phyloP scores from a whole-genome alignment of 2,329 filamentous ascomycete genomes.

The Pseudocercospora musae region DNA sequence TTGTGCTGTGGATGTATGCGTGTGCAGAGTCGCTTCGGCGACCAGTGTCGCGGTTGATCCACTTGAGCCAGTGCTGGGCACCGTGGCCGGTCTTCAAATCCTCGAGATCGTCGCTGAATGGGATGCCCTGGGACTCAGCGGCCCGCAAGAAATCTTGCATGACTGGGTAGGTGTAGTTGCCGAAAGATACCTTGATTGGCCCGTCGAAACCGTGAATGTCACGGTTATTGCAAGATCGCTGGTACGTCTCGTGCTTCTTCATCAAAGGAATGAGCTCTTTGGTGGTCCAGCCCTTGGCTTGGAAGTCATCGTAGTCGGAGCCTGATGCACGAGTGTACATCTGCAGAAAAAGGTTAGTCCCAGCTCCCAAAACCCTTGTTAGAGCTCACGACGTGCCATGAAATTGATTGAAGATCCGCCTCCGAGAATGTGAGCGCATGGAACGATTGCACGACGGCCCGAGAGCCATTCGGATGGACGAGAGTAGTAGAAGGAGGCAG shows the following conservation, averaged over 20 bases:
- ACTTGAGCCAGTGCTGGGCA: constrained; percentile 80
- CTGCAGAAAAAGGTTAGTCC: constrained; percentile 36
- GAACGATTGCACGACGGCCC: constrained; percentile 70
- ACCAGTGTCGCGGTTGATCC: constrained; percentile 71
- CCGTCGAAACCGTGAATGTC: constrained; percentile 74
- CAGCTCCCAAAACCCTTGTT: not conserved
- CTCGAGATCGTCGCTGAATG: constrained; percentile 69
- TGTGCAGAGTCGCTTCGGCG: constrained; percentile 74
- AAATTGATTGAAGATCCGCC: constrained; percentile 66
- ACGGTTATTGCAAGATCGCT: constrained; percentile 52
- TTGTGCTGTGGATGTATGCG: constrained; percentile 73
- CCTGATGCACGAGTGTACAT: constrained; percentile 72
- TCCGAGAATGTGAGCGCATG: constrained; percentile 68
- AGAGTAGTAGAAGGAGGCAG: constrained; percentile 77
- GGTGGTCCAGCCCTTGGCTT: constrained; percentile 74
- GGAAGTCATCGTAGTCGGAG: constrained; percentile 75
- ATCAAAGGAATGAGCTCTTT: constrained; percentile 72
- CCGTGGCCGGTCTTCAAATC: constrained; percentile 66
- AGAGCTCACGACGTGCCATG: constrained; percentile 50
- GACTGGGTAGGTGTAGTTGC: constrained; percentile 71
- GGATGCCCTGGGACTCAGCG: constrained; percentile 69
- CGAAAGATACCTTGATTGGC: constrained; percentile 78
- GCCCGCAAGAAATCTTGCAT: constrained; percentile 70
- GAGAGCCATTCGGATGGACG: constrained; percentile 69
- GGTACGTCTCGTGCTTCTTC: constrained; percentile 79